A percentile compares a stretch with the other conserved stretches of the same genome.
phyloP scores from a whole-genome alignment of 225 moss, liverwort and hornwort genomes.

The Polytrichum commune region DNA sequence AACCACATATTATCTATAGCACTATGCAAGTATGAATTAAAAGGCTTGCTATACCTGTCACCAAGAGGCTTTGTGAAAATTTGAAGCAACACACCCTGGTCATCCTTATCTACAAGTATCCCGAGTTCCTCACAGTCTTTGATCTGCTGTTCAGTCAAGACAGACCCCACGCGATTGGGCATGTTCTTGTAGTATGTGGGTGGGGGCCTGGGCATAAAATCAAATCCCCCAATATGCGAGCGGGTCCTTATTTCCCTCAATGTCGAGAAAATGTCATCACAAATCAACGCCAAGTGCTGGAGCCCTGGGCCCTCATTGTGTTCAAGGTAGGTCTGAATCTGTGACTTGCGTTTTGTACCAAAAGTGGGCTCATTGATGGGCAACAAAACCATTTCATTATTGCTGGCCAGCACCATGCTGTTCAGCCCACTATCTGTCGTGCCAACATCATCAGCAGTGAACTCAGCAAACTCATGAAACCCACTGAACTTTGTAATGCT shows the following conservation, averaged over 20 bases:
- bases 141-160: slow-evolving; percentile 69
- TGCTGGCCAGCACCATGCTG: slow-evolving; percentile 73
- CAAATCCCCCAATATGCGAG: slow-evolving; percentile 78
- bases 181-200: slow-evolving; percentile 75
- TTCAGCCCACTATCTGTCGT: slow-evolving; percentile 72
- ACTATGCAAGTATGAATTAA: neutral
- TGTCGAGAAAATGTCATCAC: slow-evolving; percentile 84
- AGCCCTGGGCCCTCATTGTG: slow-evolving; percentile 90
- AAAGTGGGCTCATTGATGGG: slow-evolving; percentile 76
- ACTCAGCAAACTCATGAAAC: slow-evolving; percentile 78
- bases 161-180: slow-evolving; percentile 43
- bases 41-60: slow-evolving; percentile 53
- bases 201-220: slow-evolving; percentile 87
- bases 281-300: slow-evolving; percentile 83
- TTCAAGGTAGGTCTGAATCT: slow-evolving; percentile 79
- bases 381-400: slow-evolving; percentile 77
- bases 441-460: slow-evolving; percentile 67
- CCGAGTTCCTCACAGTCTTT: slow-evolving; percentile 89
- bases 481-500: slow-evolving; percentile 66
- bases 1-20: too few relatives aligned
- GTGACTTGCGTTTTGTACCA: slow-evolving; percentile 71
- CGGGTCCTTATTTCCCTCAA: slow-evolving; percentile 81
- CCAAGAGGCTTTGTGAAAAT: slow-evolving; percentile 87
- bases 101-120: slow-evolving; percentile 79
- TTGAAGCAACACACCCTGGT: slow-evolving; percentile 82